Conservation (phyloP, 495 filamentous ascomycete genomes). For the Oidiodendron maius region DNA sequence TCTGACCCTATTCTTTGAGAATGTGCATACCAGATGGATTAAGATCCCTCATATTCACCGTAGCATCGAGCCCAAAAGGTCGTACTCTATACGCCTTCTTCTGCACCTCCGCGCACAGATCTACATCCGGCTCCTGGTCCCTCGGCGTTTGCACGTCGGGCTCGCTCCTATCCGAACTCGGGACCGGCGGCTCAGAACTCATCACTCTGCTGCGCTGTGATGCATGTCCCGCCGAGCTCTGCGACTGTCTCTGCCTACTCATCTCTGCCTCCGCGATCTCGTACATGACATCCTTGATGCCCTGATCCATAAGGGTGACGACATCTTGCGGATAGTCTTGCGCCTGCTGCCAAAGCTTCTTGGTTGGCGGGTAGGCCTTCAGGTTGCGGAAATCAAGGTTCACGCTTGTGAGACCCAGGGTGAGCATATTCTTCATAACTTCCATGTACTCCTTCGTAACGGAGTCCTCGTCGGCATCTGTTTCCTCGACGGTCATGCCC, state of each 20-base stretch:
- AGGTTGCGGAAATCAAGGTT: slow-evolving; percentile 88
- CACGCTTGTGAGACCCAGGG: slow-evolving; percentile 72
- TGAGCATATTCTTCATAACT: slow-evolving; percentile 84
- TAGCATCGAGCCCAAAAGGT: slow-evolving; percentile 81
- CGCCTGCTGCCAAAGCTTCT: slow-evolving; percentile 92
- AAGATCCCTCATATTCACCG: slow-evolving; percentile 89
- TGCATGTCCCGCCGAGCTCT: slow-evolving; percentile 35
- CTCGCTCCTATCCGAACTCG: slow-evolving; percentile 65
- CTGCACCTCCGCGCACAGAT: slow-evolving; percentile 47
- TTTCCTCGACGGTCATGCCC: slow-evolving; percentile 73
- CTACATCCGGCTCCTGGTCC: slow-evolving; percentile 37
- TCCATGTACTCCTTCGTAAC: slow-evolving; percentile 74
- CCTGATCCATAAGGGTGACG: slow-evolving; percentile 92
- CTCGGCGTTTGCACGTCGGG: slow-evolving; percentile 28
- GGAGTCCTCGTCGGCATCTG: slow-evolving; percentile 53
- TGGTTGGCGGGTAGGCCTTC: slow-evolving; percentile 84
- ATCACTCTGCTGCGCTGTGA: slow-evolving; percentile 25
- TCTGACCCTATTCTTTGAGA: slow-evolving; percentile 38
- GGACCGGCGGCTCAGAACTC: slow-evolving; percentile 70
- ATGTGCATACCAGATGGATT: slow-evolving; percentile 51
- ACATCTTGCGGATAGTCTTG: slow-evolving; percentile 93
- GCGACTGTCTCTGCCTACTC: slow-evolving; percentile 47
- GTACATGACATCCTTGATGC: slow-evolving; percentile 87
- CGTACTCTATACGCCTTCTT: slow-evolving; percentile 65
- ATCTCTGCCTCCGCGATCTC: slow-evolving; percentile 80